Percentiles rank a stretch among this genome's conserved stretches.
Evolutionary conservation across 768 basidiomycete genomes (phyloP).

Genomic region (Gautieria morchelliformis): DNA sequence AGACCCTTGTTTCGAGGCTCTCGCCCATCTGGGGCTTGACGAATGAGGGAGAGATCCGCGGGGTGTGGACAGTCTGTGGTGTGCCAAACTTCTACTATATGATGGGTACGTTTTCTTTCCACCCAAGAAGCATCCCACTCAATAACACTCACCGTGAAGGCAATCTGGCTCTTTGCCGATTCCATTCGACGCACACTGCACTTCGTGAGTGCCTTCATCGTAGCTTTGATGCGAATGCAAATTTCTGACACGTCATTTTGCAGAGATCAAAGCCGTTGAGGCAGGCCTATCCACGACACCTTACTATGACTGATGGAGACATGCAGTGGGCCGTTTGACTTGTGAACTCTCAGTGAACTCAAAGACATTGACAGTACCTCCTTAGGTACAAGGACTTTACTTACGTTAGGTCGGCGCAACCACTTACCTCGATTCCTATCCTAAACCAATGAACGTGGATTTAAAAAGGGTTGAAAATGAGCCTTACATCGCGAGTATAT

Average conservation of each 20-base stretch:
- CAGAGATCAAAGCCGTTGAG: conserved; percentile 65
- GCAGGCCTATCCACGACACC: conserved; percentile 28
- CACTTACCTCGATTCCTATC: too few relatives aligned
- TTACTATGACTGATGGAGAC: conserved; percentile 3
- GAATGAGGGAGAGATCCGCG: conserved; percentile 51
- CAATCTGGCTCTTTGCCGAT: conserved; percentile 51
- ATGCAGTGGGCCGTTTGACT: too few relatives aligned
- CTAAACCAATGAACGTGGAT: too few relatives aligned
- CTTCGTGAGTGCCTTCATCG: conserved; percentile 38
- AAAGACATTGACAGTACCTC: too few relatives aligned
- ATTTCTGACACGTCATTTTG: not conserved
- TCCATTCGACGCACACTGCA: conserved; percentile 59
- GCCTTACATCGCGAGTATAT: too few relatives aligned
- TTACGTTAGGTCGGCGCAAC: too few relatives aligned
- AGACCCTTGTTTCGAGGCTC: conserved; percentile 34
- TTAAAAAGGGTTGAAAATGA: too few relatives aligned
- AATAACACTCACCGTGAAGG: conserved; percentile 16
- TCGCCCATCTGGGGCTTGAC: conserved; percentile 58
- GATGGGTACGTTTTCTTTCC: conserved; percentile 34
- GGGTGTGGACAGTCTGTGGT: conserved; percentile 41
- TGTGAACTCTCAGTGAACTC: too few relatives aligned
- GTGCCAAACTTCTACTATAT: conserved; percentile 46
- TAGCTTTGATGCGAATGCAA: not conserved
- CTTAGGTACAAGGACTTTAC: too few relatives aligned
- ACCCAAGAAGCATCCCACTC: not conserved